phyloP scores from a whole-genome alignment of 352 stramenopile species.

The Pythium aristosporum region DNA sequence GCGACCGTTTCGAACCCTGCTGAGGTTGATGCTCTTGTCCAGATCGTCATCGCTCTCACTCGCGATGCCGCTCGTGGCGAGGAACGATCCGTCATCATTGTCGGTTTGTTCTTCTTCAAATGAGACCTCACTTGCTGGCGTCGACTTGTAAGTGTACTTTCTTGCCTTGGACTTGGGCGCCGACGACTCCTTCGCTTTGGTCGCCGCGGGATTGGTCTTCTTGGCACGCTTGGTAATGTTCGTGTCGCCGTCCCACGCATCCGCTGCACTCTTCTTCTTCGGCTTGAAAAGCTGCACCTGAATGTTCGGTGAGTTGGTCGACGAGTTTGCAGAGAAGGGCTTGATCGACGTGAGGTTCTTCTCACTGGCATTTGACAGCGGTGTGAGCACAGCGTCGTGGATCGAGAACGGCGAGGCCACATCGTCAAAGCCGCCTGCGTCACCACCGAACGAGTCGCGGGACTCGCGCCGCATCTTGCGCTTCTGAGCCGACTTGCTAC shows the following conservation, averaged over 20 bases:
- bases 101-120: constrained; percentile 52
- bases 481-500: constrained; percentile 26
- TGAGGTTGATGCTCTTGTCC: constrained; percentile 22
- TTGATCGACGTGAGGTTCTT: constrained; percentile 57
- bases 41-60: constrained; percentile 56
- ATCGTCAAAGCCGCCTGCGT: constrained; percentile 32
- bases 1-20: constrained; percentile 17
- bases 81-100: constrained; percentile 61
- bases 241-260: constrained; percentile 29
- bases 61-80: constrained; percentile 40
- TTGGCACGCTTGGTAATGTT: constrained; percentile 28
- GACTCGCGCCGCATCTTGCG: constrained; percentile 23
- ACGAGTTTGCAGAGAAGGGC: constrained; percentile 40
- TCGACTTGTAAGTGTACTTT: constrained; percentile 54
- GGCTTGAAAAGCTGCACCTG: constrained; percentile 58
- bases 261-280: constrained; percentile 30
- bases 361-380: constrained; percentile 70
- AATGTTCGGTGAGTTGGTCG: constrained; percentile 41
- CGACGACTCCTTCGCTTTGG: constrained; percentile 27
- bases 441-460: constrained; percentile 35
- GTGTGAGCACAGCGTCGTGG: constrained; percentile 58
- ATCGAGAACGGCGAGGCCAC: constrained; percentile 57
- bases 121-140: constrained; percentile 43
- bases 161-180: constrained; percentile 32
- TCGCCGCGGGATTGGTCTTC: constrained; percentile 28